Conservation (phyloP, 2,329 filamentous ascomycete species). For the Colletotrichum abscissum region DNA sequence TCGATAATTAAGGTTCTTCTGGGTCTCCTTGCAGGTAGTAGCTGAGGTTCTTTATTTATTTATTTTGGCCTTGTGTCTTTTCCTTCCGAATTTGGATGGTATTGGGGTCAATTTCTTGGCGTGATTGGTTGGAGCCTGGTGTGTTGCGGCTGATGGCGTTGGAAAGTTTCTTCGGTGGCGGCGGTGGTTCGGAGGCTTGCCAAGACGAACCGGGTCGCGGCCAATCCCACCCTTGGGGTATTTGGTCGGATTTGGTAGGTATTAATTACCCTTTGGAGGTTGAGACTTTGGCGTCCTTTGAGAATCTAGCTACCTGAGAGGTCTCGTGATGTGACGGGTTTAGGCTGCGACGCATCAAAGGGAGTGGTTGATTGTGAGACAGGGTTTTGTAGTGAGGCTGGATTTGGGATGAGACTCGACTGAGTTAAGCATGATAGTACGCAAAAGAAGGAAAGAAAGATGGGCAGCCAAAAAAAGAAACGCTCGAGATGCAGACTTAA, state of each 20-base stretch:
- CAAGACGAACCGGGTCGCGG: not conserved
- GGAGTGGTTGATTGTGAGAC: no score
- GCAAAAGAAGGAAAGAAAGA: not conserved
- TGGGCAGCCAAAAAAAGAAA: not conserved
- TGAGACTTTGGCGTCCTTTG: not conserved
- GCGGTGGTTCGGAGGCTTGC: not conserved
- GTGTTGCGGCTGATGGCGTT: not conserved
- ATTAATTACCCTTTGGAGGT: no score
- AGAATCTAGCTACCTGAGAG: no score
- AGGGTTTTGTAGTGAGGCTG: not conserved
- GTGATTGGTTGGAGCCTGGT: constrained; percentile 19
- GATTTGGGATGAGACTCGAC: not conserved
- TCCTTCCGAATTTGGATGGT: constrained; percentile 20
- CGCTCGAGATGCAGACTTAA: not conserved
- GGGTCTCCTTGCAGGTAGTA: not conserved
- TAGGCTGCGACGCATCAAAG: no score
- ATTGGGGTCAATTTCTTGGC: constrained; percentile 14
- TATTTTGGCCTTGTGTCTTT: not conserved
- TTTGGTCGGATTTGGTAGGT: not conserved
- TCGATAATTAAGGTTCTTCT: not conserved
- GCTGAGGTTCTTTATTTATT: not conserved
- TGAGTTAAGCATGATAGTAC: not conserved
- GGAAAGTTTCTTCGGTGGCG: not conserved
- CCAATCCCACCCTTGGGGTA: not conserved
- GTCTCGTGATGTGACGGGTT: no score